Percentiles rank a stretch among this genome's conserved stretches.
Evolutionary conservation across 176 grass and related monocot species (phyloP).

Genomic region (Aegilops umbellulata): DNA sequence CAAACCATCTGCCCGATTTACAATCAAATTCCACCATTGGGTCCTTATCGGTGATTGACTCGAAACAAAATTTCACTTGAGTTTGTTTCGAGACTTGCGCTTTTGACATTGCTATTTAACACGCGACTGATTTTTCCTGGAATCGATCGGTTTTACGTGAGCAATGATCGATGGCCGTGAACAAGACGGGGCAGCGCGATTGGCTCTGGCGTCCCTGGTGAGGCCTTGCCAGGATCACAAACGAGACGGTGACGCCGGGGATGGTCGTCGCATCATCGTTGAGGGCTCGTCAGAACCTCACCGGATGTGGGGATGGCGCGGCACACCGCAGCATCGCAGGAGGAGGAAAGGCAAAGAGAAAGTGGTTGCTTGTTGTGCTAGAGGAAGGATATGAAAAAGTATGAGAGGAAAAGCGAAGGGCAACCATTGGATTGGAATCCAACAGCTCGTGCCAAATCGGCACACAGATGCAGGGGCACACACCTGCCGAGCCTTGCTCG

Average conservation of each 20-base stretch:
- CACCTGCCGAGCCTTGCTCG: too few species aligned
- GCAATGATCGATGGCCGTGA: too few species aligned
- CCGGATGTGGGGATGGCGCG: not conserved
- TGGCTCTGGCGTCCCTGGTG: too few species aligned
- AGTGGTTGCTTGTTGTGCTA: too few species aligned
- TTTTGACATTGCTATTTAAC: not conserved
- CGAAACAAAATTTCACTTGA: not conserved
- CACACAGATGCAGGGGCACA: too few species aligned
- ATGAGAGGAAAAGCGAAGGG: not conserved
- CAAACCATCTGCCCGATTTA: not conserved
- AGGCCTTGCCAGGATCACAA: too few species aligned
- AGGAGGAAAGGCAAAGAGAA: too few species aligned
- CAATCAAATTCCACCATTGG: not conserved
- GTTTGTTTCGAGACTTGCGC: not conserved
- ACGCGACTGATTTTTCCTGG: too few species aligned
- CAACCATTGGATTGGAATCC: not conserved
- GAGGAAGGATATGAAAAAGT: not conserved
- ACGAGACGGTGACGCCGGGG: too few species aligned
- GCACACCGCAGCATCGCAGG: not conserved
- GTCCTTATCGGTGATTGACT: not conserved
- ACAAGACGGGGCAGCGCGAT: too few species aligned
- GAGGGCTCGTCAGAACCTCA: too few species aligned
- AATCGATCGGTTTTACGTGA: not conserved
- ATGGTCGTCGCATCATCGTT: too few species aligned
- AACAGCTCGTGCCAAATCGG: not conserved